Base-by-base conservation (phyloP, 2,329 filamentous ascomycete genomes). In the Bertia moriformis region DNA sequence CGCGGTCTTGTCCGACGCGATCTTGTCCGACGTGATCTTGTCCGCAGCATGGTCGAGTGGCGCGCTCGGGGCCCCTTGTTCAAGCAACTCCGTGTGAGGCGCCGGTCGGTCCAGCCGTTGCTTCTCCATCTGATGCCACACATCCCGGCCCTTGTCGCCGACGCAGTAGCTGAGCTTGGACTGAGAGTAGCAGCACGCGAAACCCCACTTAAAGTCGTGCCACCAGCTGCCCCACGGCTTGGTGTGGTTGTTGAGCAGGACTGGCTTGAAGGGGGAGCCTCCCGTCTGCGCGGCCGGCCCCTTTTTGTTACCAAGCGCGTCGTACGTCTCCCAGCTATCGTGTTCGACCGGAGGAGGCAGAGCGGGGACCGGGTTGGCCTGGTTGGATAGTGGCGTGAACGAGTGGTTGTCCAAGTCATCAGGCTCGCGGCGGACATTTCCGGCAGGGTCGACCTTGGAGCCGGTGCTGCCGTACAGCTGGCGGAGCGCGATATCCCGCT, bases 151-250 rank as follows among this genome's bases (percentile, higher is more conserved):
- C 56, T 78, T 93, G 27, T 91, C 91, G 42, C 83, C 84, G 0
- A 89, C 96, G 58, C 91, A 98, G 53, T 96, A 98, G 52, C 87
- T 94, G 59, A 96, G 96, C 62, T 93, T 95, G 45, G 93, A 73
- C 17, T 78, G 80, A 0, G 87, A 94, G 56, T 91, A 87, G 64
- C 91, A 98, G 58, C 91, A 98, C 15, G 83, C 73, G 58, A 94
- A 98, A 1, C 91, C 91, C 91, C 91, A 98, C 58, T 81, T 73
- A 61, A 95, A 96, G 52, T 85, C 78, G 39, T 78, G 74, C 91
- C 91, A 98, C 91, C 91, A 98, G 51, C 87, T 94, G 38, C 91
- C 91, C 84, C 88, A 98, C 2, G 94, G 80, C 0, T 82, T 80
- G 3, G 77, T 86, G 60, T 98, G 91, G 52, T 98, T 98, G 63